Conservation (phyloP, 2,329 filamentous ascomycete species). For the Epicoccum sorghinum region DNA sequence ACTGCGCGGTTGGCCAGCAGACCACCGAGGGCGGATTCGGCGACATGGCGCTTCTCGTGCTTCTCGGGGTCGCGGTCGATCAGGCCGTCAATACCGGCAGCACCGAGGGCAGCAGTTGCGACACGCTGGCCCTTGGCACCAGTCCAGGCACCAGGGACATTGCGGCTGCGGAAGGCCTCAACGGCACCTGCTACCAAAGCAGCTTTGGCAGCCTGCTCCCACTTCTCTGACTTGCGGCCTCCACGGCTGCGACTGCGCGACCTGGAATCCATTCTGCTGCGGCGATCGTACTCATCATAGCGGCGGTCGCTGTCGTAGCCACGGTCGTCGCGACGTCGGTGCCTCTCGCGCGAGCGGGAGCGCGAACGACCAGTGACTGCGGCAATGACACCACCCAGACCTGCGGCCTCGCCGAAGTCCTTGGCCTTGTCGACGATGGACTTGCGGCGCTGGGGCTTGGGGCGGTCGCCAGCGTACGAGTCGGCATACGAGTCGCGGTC, state of each 20-base stretch:
- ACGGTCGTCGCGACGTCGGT: conserved; percentile 52
- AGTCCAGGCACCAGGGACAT: conserved; percentile 86
- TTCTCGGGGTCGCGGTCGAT: conserved; percentile 71
- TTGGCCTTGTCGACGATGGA: conserved; percentile 61
- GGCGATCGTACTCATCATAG: conserved; percentile 37
- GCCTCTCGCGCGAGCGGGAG: conserved; percentile 63
- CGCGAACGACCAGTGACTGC: conserved; percentile 59
- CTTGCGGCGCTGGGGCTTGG: conserved; percentile 57
- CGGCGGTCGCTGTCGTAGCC: conserved; percentile 53
- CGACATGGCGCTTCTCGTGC: conserved; percentile 78
- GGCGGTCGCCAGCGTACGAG: conserved; percentile 50
- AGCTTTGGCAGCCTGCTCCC: conserved; percentile 83
- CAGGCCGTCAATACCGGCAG: conserved; percentile 83
- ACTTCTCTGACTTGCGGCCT: conserved; percentile 61
- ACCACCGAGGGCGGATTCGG: conserved; percentile 88
- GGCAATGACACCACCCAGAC: conserved; percentile 61
- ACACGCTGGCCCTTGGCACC: conserved; percentile 92
- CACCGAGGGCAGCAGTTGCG: conserved; percentile 82
- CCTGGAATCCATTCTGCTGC: conserved; percentile 59
- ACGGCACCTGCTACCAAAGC: conserved; percentile 88
- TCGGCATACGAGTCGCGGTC: conserved; percentile 55
- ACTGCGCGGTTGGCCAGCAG: conserved; percentile 84
- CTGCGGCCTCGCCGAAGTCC: conserved; percentile 65
- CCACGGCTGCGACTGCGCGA: conserved; percentile 57
- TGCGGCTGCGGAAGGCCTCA: conserved; percentile 89